Base-by-base conservation (phyloP, 805 yeast genomes). In the Metschnikowia bowlesiae region DNA sequence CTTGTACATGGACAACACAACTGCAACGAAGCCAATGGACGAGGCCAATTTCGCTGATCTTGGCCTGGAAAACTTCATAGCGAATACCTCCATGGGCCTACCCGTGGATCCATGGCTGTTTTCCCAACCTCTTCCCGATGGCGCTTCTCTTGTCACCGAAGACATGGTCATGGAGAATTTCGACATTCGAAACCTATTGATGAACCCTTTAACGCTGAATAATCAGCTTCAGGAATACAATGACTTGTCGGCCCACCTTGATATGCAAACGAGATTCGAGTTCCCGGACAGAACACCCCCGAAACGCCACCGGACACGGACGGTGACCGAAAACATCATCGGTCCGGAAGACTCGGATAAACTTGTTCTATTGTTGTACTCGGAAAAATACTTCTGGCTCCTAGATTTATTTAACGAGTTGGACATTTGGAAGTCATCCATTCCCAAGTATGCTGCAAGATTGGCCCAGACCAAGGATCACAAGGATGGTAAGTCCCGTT, bases 331-430 rank as follows among this genome's bases (percentile, higher is more conserved):
- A 38, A 46, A 39, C 6, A 26, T 33, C 14, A 31, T 46, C n/a
- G 29, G 35, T 32, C 32, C 22, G 3, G 34, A 44, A 26, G 62
- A 62, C 37, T 56, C 59, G 2, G 54, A 57, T 8, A 39, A 39
- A 14, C 64, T 62, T 36, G 60, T 67, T 10, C 48, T 53, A 14
- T 48, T 69, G 37, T 52, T 70, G n/a, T 69, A 68, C 33, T 51
- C 54, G n/a, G 70, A 71, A 46, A 63, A 63, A 42, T 71, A 68
- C 48, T 66, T 64, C 54, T 70, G 75, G 75, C 41, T 73, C 8
- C 56, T 73, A 18, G 78, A 73, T 55, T 52, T 73, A 29, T 71
- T 70, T 50, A 73, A 73, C 45, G 75, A 68, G n/a, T 50, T 69
- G 32, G 52, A 57, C 39, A 56, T 71, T 13, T 73, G 76, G 76